phyloP scores from a whole-genome alignment of 768 basidiomycete genomes.

The Chalciporus pseudorubinellus region DNA sequence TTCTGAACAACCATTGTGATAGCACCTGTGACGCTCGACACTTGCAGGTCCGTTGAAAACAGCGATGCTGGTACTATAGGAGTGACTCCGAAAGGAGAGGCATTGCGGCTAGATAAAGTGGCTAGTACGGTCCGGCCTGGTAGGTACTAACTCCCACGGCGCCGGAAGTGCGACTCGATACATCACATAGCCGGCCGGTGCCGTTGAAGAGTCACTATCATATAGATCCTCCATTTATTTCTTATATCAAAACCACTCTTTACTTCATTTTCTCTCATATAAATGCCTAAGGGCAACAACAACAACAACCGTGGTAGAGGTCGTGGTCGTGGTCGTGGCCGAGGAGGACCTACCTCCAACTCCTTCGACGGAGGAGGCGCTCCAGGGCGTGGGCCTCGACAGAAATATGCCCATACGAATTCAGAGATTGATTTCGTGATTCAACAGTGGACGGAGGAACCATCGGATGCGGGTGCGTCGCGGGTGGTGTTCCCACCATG shows the following conservation, averaged over 20 bases:
- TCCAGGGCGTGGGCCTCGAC: constrained; percentile 1
- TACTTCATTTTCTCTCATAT: background rate
- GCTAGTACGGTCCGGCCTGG: too few species aligned
- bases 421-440: constrained; percentile 23
- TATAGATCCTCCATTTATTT: background rate
- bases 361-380: background rate
- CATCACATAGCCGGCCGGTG: too few species aligned
- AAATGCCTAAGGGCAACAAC: constrained; percentile 21
- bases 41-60: too few species aligned
- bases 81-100: too few species aligned
- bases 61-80: too few species aligned
- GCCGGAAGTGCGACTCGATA: too few species aligned
- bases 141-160: too few species aligned
- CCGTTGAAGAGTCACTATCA: background rate
- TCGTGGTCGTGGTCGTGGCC: constrained; percentile 16
- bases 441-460: constrained; percentile 23
- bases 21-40: too few species aligned
- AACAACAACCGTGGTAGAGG: constrained; percentile 22
- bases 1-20: too few species aligned
- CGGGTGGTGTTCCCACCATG: constrained; percentile 1
- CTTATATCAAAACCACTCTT: constrained; percentile 2
- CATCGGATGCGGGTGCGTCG: constrained; percentile 12
- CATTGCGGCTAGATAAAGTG: too few species aligned
- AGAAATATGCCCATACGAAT: constrained; percentile 18
- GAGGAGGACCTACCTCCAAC: constrained; percentile 2